phyloP scores from a whole-genome alignment of 345 rosid genomes.

The Brassica incana region DNA sequence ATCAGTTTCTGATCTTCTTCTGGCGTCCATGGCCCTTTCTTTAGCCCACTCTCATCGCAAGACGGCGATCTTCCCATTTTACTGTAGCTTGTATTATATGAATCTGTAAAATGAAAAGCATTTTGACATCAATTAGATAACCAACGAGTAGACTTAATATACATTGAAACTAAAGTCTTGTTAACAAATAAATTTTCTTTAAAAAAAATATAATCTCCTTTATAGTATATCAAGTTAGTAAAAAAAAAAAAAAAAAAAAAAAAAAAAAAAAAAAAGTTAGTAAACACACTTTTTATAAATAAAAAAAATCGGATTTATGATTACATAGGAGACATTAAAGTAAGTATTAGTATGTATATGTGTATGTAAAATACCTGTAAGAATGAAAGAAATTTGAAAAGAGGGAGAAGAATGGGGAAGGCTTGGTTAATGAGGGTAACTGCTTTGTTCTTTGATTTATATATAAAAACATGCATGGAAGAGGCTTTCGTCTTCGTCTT shows the following conservation, averaged over 20 bases:
- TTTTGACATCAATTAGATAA: neutral
- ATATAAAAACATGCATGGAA: constrained; percentile 26
- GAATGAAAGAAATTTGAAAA: neutral
- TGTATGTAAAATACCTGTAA: constrained; percentile 15
- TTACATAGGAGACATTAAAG: constrained; percentile 4
- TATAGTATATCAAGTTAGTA: neutral
- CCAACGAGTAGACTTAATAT: neutral
- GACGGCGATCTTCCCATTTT: constrained; percentile 50
- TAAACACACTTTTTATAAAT: neutral
- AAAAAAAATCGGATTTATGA: neutral
- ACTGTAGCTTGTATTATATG: neutral
- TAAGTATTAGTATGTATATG: neutral
- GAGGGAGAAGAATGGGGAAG: constrained; percentile 10
- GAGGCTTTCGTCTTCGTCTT: constrained; percentile 23
- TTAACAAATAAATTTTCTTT: neutral
- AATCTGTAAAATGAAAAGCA: neutral
- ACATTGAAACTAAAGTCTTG: neutral
- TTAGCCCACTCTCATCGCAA: constrained; percentile 50
- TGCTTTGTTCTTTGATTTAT: constrained; percentile 25
- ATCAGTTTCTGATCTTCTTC: neutral
- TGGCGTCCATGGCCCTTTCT: constrained; percentile 57
- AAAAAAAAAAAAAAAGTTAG: neutral
- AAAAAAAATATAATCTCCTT: neutral
- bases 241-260: no score
- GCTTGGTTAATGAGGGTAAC: constrained; percentile 23